Conservation (phyloP, 1,284 basidiomycete genomes). For the Ceratobasidium sp. region DNA sequence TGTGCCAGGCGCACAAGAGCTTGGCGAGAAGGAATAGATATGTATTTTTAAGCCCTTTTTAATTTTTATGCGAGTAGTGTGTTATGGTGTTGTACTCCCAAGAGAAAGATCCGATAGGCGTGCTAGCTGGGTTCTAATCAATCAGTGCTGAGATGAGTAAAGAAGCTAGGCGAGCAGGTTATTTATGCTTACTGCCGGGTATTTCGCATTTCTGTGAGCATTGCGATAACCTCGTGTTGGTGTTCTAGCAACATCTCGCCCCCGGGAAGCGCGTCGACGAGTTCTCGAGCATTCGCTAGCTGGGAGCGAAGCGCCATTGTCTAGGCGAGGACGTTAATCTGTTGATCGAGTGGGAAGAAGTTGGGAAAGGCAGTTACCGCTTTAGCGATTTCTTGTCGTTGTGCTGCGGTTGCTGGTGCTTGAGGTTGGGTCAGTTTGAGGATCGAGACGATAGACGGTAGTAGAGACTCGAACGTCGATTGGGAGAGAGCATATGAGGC, state of each 20-base stretch:
- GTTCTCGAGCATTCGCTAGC: slow-evolving; percentile 45
- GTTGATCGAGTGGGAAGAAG: slow-evolving; percentile 1
- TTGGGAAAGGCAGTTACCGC: slow-evolving; percentile 4
- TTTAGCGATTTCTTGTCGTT: slow-evolving; percentile 43
- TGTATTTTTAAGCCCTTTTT: slow-evolving; percentile 33
- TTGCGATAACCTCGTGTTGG: slow-evolving; percentile 49
- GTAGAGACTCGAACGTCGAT: slow-evolving; percentile 32
- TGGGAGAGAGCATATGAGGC: slow-evolving; percentile 28
- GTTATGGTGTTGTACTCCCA: slow-evolving; percentile 6
- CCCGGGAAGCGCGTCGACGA: slow-evolving; percentile 48
- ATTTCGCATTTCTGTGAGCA: slow-evolving; percentile 47
- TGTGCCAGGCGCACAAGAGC: slow-evolving; percentile 1
- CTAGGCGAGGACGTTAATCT: slow-evolving; percentile 3
- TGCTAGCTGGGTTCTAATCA: slow-evolving; percentile 28
- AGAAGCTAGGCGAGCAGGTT: background rate
- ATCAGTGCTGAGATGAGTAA: background rate
- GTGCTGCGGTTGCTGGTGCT: background rate
- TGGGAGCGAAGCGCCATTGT: slow-evolving; percentile 37
- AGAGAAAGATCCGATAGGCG: slow-evolving; percentile 40
- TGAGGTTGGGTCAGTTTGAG: slow-evolving; percentile 30
- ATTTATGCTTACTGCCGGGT: slow-evolving; percentile 43
- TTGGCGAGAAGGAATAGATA: background rate
- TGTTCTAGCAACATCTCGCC: slow-evolving; percentile 50
- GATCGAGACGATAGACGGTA: slow-evolving; percentile 32
- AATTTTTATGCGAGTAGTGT: background rate